Evolutionary conservation across 345 rosid genomes (phyloP).

Genomic region (Gossypium raimondii): DNA sequence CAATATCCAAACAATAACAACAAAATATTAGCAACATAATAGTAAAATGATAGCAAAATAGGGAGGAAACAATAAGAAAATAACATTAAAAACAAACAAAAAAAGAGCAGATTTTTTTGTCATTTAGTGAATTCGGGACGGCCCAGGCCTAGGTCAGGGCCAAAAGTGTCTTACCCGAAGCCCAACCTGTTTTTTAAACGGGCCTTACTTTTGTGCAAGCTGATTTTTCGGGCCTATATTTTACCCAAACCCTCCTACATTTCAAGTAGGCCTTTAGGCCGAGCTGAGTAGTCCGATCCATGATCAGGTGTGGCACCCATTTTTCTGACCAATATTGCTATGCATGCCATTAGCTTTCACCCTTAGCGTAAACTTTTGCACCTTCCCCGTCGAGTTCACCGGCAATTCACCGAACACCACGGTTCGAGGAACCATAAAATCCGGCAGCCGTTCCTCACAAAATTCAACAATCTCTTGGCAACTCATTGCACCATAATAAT

Average conservation of each 20-base stretch:
- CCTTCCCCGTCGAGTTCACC: slow-evolving; percentile 43
- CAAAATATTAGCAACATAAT: too few relatives aligned
- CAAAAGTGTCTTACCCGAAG: too few relatives aligned
- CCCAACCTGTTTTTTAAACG: accelerated
- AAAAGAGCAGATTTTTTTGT: too few relatives aligned
- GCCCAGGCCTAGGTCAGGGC: accelerated
- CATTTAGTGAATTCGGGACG: too few relatives aligned
- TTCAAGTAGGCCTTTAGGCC: too few relatives aligned
- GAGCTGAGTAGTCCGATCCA: not conserved
- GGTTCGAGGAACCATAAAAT: slow-evolving; percentile 33
- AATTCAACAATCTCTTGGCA: slow-evolving; percentile 32
- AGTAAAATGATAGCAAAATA: too few relatives aligned
- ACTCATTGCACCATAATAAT: not conserved
- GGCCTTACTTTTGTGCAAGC: accelerated
- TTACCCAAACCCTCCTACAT: accelerated
- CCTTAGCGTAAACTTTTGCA: slow-evolving; percentile 41
- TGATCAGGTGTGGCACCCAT: not conserved
- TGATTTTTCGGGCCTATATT: accelerated
- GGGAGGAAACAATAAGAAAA: too few relatives aligned
- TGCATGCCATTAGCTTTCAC: slow-evolving; percentile 28
- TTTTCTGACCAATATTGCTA: not conserved
- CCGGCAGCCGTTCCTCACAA: slow-evolving; percentile 25
- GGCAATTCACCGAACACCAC: slow-evolving; percentile 48
- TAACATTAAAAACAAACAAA: too few relatives aligned
- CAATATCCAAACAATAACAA: too few relatives aligned